Percentiles rank a stretch among this genome's conserved stretches.
Conservation (phyloP, 768 basidiomycete species). For the Tulasnella calospora region DNA sequence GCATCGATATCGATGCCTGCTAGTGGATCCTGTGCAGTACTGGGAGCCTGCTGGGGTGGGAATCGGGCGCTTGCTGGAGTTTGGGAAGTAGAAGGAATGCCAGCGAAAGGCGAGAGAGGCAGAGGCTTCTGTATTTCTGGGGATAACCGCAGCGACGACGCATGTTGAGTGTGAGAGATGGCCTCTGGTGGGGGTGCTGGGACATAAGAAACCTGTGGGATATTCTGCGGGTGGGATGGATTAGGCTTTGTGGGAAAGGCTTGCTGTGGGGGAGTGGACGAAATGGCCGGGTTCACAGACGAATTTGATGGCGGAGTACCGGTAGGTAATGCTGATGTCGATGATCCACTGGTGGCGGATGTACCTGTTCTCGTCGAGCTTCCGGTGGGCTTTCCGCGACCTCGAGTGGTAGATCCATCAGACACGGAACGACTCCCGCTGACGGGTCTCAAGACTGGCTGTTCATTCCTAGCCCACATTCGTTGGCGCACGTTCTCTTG, state of each 20-base stretch:
- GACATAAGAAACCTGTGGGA: background rate
- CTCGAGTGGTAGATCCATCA: background rate
- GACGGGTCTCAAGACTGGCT: background rate
- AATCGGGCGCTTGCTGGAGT: slow-evolving; percentile 9
- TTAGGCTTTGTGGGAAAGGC: background rate
- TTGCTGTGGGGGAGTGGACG: background rate
- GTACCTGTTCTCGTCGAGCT: background rate
- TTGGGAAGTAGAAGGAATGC: background rate
- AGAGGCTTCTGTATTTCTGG: slow-evolving; percentile 1
- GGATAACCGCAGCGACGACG: background rate
- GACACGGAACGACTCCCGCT: slow-evolving; percentile 5
- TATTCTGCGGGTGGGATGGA: background rate
- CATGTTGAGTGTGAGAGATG: background rate
- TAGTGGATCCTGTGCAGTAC: background rate
- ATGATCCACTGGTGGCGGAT: background rate
- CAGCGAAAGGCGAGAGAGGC: background rate
- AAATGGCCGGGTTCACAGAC: background rate
- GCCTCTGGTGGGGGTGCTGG: background rate
- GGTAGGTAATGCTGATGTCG: background rate
- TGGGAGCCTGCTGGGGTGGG: slow-evolving; percentile 1
- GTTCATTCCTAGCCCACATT: background rate
- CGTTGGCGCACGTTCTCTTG: slow-evolving; percentile 27
- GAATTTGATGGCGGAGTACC: background rate
- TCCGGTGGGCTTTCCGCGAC: background rate
- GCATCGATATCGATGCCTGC: slow-evolving; percentile 13